Base-by-base conservation (phyloP, 495 filamentous ascomycete genomes). In the Pyrenopolyporus hunteri region DNA sequence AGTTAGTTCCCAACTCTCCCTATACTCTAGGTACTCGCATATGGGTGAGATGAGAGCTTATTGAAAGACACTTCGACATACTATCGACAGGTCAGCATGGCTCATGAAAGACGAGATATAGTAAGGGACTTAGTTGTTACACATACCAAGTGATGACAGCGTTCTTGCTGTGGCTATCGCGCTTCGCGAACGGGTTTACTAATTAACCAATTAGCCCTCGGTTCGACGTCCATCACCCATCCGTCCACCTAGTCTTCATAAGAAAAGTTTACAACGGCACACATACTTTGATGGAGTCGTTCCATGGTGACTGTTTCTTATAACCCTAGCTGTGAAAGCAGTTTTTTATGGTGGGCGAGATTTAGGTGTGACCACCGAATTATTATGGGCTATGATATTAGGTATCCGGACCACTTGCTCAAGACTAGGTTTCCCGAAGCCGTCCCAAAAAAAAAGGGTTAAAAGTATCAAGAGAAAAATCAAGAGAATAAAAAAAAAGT, bases 171-270 rank as follows among this genome's bases (percentile, higher is more conserved):
- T 89, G 86, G 7, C 79, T 75, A 40, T 90, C 87, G 25, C 83
- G 82, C 68, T 77, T 83, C 35, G 80, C 76, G 70, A 91, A 90
- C 10, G 88, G 88, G 67, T 90, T 90, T 64, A 81, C 84, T 83
- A 57, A 17, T 31, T 4, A 17, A 7, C 25, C 8, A 4, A 57
- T 64, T 44, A 64, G 54, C 43, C 31, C 13, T 3, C 16, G 8
- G 4, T 20, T 42, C 29, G 35, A 8, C 22, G 39, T 50, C 26
- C 20, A 42, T 33, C n/a, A 31, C 22, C 17, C 13, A 35, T 9
- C 8, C 6, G 2, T 2, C 45, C n/a, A n/a, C n/a, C n/a, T n/a
- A n/a, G n/a, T n/a, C n/a, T n/a, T n/a, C n/a, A n/a, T n/a, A n/a
- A n/a, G n/a, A n/a, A n/a, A n/a, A n/a, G n/a, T n/a, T n/a, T n/a